Evolutionary conservation across 2,329 filamentous ascomycete genomes (phyloP).

Genomic region (Paracamarosporium sp.): DNA sequence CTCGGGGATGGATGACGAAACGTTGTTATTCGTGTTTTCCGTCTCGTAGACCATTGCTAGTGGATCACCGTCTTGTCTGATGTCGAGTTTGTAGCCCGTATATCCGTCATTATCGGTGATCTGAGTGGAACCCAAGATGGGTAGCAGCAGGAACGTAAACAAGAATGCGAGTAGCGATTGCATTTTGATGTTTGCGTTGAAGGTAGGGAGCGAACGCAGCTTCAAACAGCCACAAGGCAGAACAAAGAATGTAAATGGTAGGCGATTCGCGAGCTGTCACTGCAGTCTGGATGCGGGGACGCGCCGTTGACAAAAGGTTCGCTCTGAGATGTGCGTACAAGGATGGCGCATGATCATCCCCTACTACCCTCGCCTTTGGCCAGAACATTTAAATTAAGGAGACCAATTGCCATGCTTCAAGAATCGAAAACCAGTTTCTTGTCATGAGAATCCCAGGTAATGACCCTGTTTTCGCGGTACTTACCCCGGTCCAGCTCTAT

Average conservation of each 20-base stretch:
- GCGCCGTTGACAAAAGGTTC: slow-evolving; percentile 28
- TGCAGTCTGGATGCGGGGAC: slow-evolving; percentile 20
- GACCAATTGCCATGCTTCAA: slow-evolving; percentile 23
- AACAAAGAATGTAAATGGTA: slow-evolving; percentile 19
- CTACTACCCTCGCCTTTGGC: slow-evolving; percentile 14
- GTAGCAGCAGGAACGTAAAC: slow-evolving; percentile 40
- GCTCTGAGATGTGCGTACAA: slow-evolving; percentile 25
- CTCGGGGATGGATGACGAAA: slow-evolving; percentile 51
- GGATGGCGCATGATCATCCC: slow-evolving; percentile 31
- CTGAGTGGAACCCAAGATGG: slow-evolving; percentile 40
- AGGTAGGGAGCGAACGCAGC: slow-evolving; percentile 33
- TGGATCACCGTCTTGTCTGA: slow-evolving; percentile 56
- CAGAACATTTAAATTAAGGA: slow-evolving; percentile 38
- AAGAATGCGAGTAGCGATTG: slow-evolving; percentile 29
- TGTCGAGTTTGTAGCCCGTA: slow-evolving; percentile 61
- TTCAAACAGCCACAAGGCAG: slow-evolving; percentile 19
- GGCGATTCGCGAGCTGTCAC: slow-evolving; percentile 25
- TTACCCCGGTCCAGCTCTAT: slow-evolving; percentile 26
- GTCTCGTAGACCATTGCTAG: slow-evolving; percentile 63
- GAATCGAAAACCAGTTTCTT: slow-evolving; percentile 31
- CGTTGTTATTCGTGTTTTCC: slow-evolving; percentile 54
- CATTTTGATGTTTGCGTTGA: slow-evolving; percentile 19
- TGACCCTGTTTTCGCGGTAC: neutral
- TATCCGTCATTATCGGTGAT: slow-evolving; percentile 56
- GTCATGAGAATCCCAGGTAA: neutral